Conservation (phyloP, 2,329 filamentous ascomycete species). For the Ilyonectria destructans region DNA sequence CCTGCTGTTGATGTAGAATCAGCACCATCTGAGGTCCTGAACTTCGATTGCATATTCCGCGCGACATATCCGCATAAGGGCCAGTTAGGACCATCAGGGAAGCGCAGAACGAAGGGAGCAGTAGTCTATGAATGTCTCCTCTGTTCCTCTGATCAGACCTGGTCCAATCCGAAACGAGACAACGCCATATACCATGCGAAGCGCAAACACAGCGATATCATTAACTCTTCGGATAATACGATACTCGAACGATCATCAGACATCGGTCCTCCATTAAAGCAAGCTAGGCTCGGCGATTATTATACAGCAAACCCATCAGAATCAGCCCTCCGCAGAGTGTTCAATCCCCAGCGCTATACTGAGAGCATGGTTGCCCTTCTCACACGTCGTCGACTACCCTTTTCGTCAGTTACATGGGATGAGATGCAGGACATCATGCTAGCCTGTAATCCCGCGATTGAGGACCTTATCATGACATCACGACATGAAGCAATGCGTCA, state of each 20-base stretch:
- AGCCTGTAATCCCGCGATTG: no score
- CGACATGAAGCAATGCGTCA: no score
- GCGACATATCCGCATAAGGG: slow-evolving; percentile 13
- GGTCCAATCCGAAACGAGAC: slow-evolving; percentile 1
- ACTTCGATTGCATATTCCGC: slow-evolving; percentile 15
- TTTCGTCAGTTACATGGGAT: slow-evolving; percentile 4
- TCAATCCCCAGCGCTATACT: slow-evolving; percentile 10
- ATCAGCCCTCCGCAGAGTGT: slow-evolving; percentile 4
- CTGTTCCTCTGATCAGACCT: slow-evolving; percentile 5
- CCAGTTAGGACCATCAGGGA: slow-evolving; percentile 12
- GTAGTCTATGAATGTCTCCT: slow-evolving; percentile 8
- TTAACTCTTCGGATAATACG: slow-evolving; percentile 17
- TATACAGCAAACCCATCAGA: slow-evolving; percentile 16
- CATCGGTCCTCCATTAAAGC: slow-evolving; percentile 8
- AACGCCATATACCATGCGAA: slow-evolving; percentile 15
- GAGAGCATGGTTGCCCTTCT: slow-evolving; percentile 11
- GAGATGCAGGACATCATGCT: background rate
- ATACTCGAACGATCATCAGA: slow-evolving; percentile 11
- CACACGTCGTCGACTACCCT: slow-evolving; percentile 7
- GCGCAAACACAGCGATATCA: slow-evolving; percentile 1
- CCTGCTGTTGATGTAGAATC: slow-evolving; percentile 16
- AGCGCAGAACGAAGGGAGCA: slow-evolving; percentile 15
- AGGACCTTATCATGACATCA: no score
- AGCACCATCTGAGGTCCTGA: slow-evolving; percentile 12
- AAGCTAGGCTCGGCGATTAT: slow-evolving; percentile 15